Base-by-base conservation (phyloP, 2,329 filamentous ascomycete species). In the Dothistroma septosporum region DNA sequence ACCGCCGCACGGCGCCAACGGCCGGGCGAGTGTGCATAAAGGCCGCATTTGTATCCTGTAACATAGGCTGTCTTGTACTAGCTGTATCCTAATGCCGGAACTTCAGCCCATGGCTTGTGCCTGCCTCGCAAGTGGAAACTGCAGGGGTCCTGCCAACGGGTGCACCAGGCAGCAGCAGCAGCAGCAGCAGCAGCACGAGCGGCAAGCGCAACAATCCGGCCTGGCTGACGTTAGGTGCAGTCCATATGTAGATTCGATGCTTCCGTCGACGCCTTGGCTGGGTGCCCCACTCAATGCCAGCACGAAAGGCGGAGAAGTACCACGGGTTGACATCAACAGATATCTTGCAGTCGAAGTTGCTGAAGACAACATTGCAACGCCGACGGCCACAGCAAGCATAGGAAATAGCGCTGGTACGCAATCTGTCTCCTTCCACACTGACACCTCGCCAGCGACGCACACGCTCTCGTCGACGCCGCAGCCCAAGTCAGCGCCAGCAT, bases 31-130 rank as follows among this genome's bases (percentile, higher is more conserved):
- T 66, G 65, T 64, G 65, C 63, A 66, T 65, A 62, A 58, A 63
- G 60, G 61, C 60, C 53, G 41, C 41, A 44, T 16, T n/a, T n/a
- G 59, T 56, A 62, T 21, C 53, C 33, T 67, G 64, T 67, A 67
- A 62, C 64, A 67, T 67, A 60, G 63, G 60, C 60, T 67, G 59
- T 65, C 61, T 63, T 65, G 63, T 65, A 65, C 61, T 62, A 62
- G 54, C 48, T 28, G 48, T 63, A 57, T 48, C 61, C 59, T 63
- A 63, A 64, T 63, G 47, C 62, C 24, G 61, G 56, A 48, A 61
- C 24, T 53, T 35, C 31, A 52, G 48, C 33, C 33, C 10, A 37
- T 48, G 44, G 22, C 2, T 11, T 10, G 22, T 9, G 47, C 47
- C 57, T 58, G 14, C 57, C 32, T 28, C 24, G 22, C 47, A 21